A percentile compares a stretch with the other conserved stretches of the same genome.
Conservation (phyloP, 179 eudicot genomes). For the Spergularia azorica region DNA sequence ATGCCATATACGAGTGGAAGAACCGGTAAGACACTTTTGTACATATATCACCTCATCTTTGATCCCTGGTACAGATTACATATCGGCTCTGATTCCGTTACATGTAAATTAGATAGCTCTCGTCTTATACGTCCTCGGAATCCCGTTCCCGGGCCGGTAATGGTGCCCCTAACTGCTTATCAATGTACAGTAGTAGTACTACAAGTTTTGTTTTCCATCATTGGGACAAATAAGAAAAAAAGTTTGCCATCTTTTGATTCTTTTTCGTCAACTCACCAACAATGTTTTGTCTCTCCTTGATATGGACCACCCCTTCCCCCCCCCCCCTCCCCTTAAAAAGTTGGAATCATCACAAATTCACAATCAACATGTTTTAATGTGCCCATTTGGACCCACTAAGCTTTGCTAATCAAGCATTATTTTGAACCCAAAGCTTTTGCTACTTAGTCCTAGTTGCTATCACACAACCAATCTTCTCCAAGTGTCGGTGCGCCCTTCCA, state of each 20-base stretch:
- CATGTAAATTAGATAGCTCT: constrained; percentile 21
- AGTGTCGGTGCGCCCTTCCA: constrained; percentile 23
- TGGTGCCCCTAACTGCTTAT: constrained; percentile 4
- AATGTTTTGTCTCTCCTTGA: constrained; percentile 11
- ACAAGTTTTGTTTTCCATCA: constrained; percentile 30
- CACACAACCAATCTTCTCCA: constrained; percentile 1
- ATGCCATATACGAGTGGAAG: no score
- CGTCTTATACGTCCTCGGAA: constrained; percentile 16
- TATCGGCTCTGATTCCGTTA: neutral
- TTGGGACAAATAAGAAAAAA: neutral
- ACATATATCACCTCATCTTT: constrained; percentile 26
- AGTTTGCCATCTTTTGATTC: neutral
- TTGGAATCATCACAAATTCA: constrained; percentile 20
- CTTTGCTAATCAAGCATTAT: constrained; percentile 6
- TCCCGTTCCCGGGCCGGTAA: constrained; percentile 7
- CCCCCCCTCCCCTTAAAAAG: constrained; percentile 1
- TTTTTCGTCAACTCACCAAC: constrained; percentile 14
- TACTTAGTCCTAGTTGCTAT: constrained; percentile 5
- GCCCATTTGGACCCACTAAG: constrained; percentile 20
- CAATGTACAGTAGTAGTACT: constrained; percentile 28
- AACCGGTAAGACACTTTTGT: neutral
- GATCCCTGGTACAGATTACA: neutral
- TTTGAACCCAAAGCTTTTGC: neutral
- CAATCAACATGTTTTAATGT: constrained; percentile 25
- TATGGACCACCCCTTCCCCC: constrained; percentile 28